Conservation (phyloP, 225 moss, liverwort and hornwort genomes). For the Sphagnum tenellum region DNA sequence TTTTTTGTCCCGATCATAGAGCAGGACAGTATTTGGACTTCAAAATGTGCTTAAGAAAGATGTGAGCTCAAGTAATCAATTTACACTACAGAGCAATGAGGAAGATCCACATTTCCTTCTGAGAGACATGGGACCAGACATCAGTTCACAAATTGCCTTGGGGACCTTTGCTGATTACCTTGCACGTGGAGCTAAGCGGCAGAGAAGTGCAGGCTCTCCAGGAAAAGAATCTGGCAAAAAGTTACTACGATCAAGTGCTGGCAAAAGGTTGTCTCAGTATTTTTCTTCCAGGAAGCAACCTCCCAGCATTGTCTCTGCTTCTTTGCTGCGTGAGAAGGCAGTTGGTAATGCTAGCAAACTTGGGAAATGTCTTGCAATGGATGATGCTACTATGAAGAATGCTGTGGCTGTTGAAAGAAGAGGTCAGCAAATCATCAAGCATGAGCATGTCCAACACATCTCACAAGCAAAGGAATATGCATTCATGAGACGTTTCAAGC, state of each 20-base stretch:
- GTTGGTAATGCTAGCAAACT: neutral
- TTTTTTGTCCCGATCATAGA: neutral
- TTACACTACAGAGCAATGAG: conserved; percentile 1
- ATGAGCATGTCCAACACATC: neutral
- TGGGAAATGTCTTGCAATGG: neutral
- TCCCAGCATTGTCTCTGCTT: neutral
- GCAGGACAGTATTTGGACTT: neutral
- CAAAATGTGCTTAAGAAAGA: too few relatives aligned
- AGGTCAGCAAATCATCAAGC: neutral
- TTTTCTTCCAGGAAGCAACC: conserved; percentile 4
- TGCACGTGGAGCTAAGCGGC: conserved; percentile 18
- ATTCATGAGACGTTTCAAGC: neutral
- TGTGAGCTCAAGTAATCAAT: neutral
- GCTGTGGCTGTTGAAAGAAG: neutral
- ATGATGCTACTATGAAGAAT: neutral
- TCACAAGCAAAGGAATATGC: neutral
- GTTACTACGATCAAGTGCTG: conserved; percentile 23
- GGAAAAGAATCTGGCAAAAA: conserved; percentile 22
- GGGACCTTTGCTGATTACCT: conserved; percentile 1
- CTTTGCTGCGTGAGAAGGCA: conserved; percentile 8
- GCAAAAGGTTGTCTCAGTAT: conserved; percentile 14
- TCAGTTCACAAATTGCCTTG: conserved; percentile 8
- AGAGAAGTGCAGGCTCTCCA: conserved; percentile 18
- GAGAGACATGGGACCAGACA: conserved; percentile 8
- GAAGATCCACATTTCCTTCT: conserved; percentile 8